These are phyloP conservation scores for Cordyceps cicadae DNA, from an alignment of 2,329 filamentous ascomycete genomes.

Conservation along the genomic window DNA sequence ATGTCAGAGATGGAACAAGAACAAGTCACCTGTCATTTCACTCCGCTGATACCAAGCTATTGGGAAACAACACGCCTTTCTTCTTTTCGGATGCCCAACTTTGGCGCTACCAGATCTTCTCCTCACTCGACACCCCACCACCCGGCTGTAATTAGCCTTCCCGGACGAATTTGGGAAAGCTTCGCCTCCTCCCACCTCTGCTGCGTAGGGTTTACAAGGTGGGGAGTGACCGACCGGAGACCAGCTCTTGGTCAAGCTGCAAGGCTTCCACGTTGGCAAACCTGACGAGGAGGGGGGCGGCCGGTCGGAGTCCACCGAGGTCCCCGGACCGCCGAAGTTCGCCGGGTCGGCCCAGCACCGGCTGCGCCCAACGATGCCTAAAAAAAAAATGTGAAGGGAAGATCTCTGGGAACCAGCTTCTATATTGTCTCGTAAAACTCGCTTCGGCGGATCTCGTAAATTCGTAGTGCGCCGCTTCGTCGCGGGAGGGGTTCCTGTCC, in stretches of 20 bases:
- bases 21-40: neutral
- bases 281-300: neutral
- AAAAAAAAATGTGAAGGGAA: neutral
- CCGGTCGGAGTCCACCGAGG: neutral
- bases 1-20: neutral
- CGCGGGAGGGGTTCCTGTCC: too few species aligned
- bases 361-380: neutral
- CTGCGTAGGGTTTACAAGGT: neutral
- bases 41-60: neutral
- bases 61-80: neutral
- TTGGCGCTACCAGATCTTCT: neutral
- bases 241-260: neutral
- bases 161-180: neutral
- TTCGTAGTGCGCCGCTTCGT: too few species aligned
- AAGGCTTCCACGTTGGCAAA: neutral
- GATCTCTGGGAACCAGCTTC: neutral
- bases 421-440: neutral
- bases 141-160: neutral
- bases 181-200: neutral
- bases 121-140: neutral
- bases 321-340: neutral
- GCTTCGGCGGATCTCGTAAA: too few species aligned
- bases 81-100: neutral
- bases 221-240: neutral
- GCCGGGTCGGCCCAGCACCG: neutral